These are phyloP conservation scores for Amylostereum areolatum DNA, from an alignment of 1,284 basidiomycete species.

Conservation along the genomic window DNA sequence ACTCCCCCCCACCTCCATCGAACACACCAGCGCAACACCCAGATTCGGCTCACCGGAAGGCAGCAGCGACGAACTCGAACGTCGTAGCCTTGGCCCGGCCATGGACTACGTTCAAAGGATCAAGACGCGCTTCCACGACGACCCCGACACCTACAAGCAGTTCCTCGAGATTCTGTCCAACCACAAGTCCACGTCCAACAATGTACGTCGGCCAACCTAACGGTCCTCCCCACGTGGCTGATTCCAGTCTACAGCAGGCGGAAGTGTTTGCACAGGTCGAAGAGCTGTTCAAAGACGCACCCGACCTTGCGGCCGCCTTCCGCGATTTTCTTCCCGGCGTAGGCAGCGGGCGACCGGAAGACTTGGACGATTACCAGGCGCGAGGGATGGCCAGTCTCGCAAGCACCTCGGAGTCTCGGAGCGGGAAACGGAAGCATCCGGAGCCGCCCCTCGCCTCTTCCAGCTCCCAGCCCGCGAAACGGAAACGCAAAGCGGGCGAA, in stretches of 20 bases:
- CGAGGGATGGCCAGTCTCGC: slow-evolving; percentile 8
- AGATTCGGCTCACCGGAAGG: not conserved
- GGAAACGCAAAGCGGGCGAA: slow-evolving; percentile 52
- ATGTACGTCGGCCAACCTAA: slow-evolving; percentile 69
- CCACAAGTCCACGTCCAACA: slow-evolving; percentile 38
- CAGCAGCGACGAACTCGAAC: slow-evolving; percentile 19
- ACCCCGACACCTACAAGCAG: slow-evolving; percentile 89
- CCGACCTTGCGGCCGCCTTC: slow-evolving; percentile 88
- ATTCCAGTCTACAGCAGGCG: slow-evolving; percentile 30
- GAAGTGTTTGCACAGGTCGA: slow-evolving; percentile 86
- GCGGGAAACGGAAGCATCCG: slow-evolving; percentile 18
- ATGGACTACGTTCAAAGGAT: slow-evolving; percentile 97
- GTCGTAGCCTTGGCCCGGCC: slow-evolving; percentile 53
- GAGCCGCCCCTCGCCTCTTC: not conserved
- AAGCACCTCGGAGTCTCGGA: slow-evolving; percentile 6
- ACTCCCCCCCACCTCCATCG: not conserved
- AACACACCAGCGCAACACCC: not conserved
- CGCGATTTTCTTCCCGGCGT: slow-evolving; percentile 80
- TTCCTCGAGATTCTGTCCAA: slow-evolving; percentile 90
- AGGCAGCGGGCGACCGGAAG: slow-evolving; percentile 10
- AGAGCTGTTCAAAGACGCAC: slow-evolving; percentile 80
- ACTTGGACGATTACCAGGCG: slow-evolving; percentile 2
- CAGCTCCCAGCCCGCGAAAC: slow-evolving; percentile 45
- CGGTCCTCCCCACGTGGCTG: slow-evolving; percentile 45
- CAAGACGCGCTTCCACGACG: slow-evolving; percentile 81